Evolutionary conservation across 345 rosid species (phyloP).

Genomic region (Melastoma malabathricum): DNA sequence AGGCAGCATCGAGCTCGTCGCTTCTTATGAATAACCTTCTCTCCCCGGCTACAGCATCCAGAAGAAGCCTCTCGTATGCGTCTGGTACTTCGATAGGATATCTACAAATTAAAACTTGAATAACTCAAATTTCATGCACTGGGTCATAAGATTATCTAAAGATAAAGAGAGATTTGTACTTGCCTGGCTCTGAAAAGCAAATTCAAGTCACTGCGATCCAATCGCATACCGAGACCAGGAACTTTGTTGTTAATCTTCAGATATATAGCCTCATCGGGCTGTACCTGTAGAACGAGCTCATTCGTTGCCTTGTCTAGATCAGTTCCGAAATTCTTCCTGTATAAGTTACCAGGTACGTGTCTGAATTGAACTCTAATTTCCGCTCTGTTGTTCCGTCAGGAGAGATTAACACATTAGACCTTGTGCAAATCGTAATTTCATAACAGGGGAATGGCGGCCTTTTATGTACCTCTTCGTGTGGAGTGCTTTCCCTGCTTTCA

Average conservation of each 20-base stretch:
- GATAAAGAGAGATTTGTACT: not conserved
- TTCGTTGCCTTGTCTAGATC: constrained; percentile 70
- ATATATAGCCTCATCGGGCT: constrained; percentile 95
- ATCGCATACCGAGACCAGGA: constrained; percentile 92
- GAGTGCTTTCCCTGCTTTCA: constrained; percentile 93
- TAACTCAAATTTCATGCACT: no score
- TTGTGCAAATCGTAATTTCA: not conserved
- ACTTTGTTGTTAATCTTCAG: constrained; percentile 90
- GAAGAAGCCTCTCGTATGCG: constrained; percentile 80
- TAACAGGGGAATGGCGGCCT: not conserved
- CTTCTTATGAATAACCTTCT: constrained; percentile 74
- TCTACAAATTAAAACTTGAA: constrained; percentile 17
- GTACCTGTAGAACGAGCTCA: constrained; percentile 84
- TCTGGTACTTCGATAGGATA: constrained; percentile 69
- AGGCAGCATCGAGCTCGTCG: constrained; percentile 85
- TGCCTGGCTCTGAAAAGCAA: constrained; percentile 61
- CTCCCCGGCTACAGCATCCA: constrained; percentile 83
- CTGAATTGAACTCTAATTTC: constrained; percentile 91
- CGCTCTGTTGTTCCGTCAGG: constrained; percentile 26
- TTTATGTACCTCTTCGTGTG: constrained; percentile 45
- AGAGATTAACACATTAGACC: not conserved
- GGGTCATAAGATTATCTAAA: not conserved
- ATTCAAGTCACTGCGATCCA: constrained; percentile 80
- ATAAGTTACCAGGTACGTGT: constrained; percentile 82
- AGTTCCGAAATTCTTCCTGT: constrained; percentile 56